Percentiles rank a stretch among this genome's conserved stretches.
phyloP scores from a whole-genome alignment of 805 yeast genomes.

The Wickerhamiella australiensis region DNA sequence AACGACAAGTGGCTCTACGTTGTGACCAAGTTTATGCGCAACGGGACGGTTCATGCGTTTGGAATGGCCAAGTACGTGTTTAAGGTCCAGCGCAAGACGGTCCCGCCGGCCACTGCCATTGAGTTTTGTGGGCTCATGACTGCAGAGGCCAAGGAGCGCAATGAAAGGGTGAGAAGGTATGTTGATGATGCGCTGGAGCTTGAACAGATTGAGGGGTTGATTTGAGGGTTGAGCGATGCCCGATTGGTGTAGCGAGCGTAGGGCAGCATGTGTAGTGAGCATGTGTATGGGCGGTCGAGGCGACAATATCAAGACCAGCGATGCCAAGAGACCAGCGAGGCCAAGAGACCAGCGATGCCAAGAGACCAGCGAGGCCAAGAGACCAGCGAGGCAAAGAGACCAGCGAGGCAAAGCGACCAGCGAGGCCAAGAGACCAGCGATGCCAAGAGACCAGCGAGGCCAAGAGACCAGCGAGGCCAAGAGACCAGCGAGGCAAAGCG shows the following conservation, averaged over 20 bases:
- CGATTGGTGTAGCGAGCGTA: not conserved
- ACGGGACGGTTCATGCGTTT: constrained; percentile 36
- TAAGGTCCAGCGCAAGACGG: constrained; percentile 65
- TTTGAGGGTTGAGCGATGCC: not conserved
- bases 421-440: no score
- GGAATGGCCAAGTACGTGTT: constrained; percentile 71
- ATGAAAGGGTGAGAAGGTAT: constrained; percentile 16
- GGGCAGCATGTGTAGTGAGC: not conserved
- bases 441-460: no score
- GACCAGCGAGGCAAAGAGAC: no score
- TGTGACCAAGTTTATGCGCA: constrained; percentile 43
- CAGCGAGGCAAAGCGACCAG: no score
- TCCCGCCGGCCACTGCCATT: constrained; percentile 51
- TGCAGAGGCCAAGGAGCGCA: constrained; percentile 35
- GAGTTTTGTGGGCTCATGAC: constrained; percentile 43
- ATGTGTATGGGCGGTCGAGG: no score
- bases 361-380: no score
- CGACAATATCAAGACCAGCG: no score
- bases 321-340: no score
- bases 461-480: no score
- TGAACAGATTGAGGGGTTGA: constrained; percentile 16
- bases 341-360: no score
- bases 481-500: no score
- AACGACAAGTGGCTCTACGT: constrained; percentile 78
- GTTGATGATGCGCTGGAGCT: constrained; percentile 18